Base-by-base conservation (phyloP, 805 yeast genomes). In the Sungouiella blattae region DNA sequence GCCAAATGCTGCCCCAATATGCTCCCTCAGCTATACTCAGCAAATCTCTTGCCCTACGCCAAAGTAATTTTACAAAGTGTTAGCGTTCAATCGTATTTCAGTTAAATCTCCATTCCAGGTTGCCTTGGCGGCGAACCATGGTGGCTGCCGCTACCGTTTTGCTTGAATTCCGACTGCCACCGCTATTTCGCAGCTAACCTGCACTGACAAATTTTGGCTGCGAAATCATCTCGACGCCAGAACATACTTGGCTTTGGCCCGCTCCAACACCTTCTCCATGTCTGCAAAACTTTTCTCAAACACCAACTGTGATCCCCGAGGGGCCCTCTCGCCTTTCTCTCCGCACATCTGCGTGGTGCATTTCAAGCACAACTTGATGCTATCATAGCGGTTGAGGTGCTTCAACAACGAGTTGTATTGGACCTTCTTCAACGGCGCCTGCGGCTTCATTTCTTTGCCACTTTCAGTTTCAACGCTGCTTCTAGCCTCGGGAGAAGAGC, bases 351-450 rank as follows among this genome's bases (percentile, higher is more conserved):
- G 40, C 16, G 44, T 43, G 18, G 53, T 48, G 36, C 70, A 64
- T 25, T 55, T 57, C 15, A 64, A 43, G 33, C 70, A 64, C 33
- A 62, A 42, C 29, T 46, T 42, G 28, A 63, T 47, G 5, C 21
- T 36, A 13, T 51, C 52, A 31, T 50, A 48, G 15, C 46, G 45
- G 35, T 61, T 60, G 34, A 62, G 50, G 30, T 48, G 53, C 30
- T 43, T 51, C 31, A 57, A 39, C n/a, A 39, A 44, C 5, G 58
- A 39, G 21, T 38, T 47, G 30, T 39, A 34, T 15, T 46, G 55
- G n/a, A 50, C 55, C 21, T 43, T 40, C 13, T 22, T 34, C 8
- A 33, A 21, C 15, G 30, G 8, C 18, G 18, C 26, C 18, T 31
- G 23, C n/a, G n/a, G n/a, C n/a, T n/a, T n/a, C n/a, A n/a, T n/a